phyloP scores from a whole-genome alignment of 768 basidiomycete species.

The Lyophyllum shimeji region DNA sequence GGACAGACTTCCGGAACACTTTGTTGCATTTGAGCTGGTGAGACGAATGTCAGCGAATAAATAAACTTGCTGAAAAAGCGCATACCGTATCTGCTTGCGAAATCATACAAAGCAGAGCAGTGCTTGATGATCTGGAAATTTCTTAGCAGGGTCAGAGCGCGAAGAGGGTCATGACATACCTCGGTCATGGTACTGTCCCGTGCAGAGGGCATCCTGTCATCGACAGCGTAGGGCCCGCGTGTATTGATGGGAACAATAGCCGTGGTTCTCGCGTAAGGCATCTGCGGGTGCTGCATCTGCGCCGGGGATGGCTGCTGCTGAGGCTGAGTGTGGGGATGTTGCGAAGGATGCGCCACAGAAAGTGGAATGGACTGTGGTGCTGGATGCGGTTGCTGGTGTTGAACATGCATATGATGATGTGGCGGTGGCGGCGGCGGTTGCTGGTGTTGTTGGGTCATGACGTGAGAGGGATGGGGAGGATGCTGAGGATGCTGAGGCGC shows the following conservation, averaged over 20 bases:
- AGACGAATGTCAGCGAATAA: constrained; percentile 6
- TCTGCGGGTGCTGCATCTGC: constrained; percentile 25
- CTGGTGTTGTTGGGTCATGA: constrained; percentile 24
- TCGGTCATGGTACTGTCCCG: constrained; percentile 42
- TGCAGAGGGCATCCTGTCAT: constrained; percentile 32
- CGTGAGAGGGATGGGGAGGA: constrained; percentile 21
- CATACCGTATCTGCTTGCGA: constrained; percentile 69
- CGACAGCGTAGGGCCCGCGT: constrained; percentile 31
- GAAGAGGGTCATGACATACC: constrained; percentile 26
- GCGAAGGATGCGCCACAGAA: constrained; percentile 15
- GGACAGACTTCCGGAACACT: constrained; percentile 52
- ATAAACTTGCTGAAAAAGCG: constrained; percentile 9
- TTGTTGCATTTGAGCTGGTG: constrained; percentile 43
- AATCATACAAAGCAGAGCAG: constrained; percentile 59
- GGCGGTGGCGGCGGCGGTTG: constrained; percentile 19
- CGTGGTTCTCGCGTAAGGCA: constrained; percentile 38
- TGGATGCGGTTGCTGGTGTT: constrained; percentile 16
- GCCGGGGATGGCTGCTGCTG: constrained; percentile 19
- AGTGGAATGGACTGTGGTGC: constrained; percentile 17
- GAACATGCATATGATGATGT: constrained; percentile 16
- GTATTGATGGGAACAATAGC: constrained; percentile 45
- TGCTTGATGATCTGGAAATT: constrained; percentile 55
- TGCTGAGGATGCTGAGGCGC: constrained; percentile 16
- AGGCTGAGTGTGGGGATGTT: constrained; percentile 13
- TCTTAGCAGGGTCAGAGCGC: constrained; percentile 5